A percentile compares a stretch with the other conserved stretches of the same genome.
Conservation (phyloP, 805 yeast species). For the Metschnikowia lachancei region DNA sequence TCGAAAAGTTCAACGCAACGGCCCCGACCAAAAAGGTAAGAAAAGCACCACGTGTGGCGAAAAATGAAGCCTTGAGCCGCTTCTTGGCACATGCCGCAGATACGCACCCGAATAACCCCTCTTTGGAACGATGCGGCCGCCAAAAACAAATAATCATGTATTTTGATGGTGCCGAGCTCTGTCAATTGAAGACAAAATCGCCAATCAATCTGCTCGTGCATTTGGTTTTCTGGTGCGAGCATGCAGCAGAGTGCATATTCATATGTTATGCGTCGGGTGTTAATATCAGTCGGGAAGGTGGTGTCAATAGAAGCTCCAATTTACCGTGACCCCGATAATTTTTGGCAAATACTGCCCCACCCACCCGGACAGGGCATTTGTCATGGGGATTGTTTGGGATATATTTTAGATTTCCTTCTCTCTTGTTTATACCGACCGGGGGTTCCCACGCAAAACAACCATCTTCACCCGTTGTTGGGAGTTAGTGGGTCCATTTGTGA, state of each 20-base stretch:
- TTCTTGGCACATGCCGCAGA: neutral
- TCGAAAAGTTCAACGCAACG: too few relatives aligned
- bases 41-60: neutral
- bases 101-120: neutral
- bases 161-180: constrained; percentile 6
- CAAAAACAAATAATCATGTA: neutral
- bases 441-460: too few relatives aligned
- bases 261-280: constrained; percentile 1
- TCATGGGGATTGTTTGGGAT: neutral
- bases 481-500: neutral
- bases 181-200: neutral
- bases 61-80: neutral
- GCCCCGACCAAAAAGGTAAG: too few relatives aligned
- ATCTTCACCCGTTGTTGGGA: neutral
- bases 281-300: constrained; percentile 5
- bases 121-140: neutral
- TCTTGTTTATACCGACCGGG: too few relatives aligned
- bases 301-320: neutral
- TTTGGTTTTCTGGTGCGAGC: neutral
- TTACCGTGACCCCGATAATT: neutral
- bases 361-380: neutral
- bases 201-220: constrained; percentile 4
- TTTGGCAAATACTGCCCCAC: neutral
- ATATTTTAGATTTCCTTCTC: neutral
- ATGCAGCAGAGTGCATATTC: constrained; percentile 4